Conservation (phyloP, 2,329 filamentous ascomycete genomes). For the Calcarisporium arbuscula region DNA sequence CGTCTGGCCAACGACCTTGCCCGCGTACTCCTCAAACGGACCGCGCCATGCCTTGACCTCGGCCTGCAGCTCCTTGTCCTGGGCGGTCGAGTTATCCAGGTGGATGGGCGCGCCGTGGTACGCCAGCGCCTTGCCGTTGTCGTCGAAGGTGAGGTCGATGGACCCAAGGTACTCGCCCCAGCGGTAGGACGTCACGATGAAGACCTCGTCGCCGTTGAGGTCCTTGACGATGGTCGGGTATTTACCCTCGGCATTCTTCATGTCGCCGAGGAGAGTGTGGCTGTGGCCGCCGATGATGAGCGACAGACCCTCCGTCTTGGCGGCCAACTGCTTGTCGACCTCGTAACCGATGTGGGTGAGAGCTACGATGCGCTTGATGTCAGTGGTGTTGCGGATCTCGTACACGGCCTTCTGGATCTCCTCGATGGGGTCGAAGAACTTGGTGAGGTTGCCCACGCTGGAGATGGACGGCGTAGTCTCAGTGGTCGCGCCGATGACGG, state of each 20-base stretch:
- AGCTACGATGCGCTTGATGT: conserved; percentile 58
- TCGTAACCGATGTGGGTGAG: conserved; percentile 64
- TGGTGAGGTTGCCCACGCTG: conserved; percentile 50
- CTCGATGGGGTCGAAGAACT: conserved; percentile 49
- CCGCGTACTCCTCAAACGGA: conserved; percentile 55
- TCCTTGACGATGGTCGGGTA: conserved; percentile 61
- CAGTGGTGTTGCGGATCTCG: conserved; percentile 53
- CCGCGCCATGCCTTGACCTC: conserved; percentile 53
- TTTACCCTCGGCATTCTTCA: conserved; percentile 49
- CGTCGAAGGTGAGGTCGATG: conserved; percentile 59
- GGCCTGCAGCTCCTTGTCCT: conserved; percentile 50
- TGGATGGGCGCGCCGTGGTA: conserved; percentile 61
- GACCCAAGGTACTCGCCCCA: conserved; percentile 65
- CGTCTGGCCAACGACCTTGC: conserved; percentile 48
- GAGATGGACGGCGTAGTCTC: conserved; percentile 52
- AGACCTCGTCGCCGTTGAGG: conserved; percentile 58
- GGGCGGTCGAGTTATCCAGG: conserved; percentile 52
- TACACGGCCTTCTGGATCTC: conserved; percentile 57
- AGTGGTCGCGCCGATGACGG: conserved; percentile 60
- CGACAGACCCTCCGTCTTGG: conserved; percentile 55
- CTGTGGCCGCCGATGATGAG: conserved; percentile 61
- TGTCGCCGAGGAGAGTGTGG: conserved; percentile 54
- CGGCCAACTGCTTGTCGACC: conserved; percentile 54
- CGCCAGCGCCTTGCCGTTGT: conserved; percentile 51
- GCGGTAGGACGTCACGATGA: conserved; percentile 60